A percentile compares a stretch with the other conserved stretches of the same genome.
These are phyloP conservation scores for Mycena metata DNA, from an alignment of 768 basidiomycete genomes.

Conservation along the genomic window DNA sequence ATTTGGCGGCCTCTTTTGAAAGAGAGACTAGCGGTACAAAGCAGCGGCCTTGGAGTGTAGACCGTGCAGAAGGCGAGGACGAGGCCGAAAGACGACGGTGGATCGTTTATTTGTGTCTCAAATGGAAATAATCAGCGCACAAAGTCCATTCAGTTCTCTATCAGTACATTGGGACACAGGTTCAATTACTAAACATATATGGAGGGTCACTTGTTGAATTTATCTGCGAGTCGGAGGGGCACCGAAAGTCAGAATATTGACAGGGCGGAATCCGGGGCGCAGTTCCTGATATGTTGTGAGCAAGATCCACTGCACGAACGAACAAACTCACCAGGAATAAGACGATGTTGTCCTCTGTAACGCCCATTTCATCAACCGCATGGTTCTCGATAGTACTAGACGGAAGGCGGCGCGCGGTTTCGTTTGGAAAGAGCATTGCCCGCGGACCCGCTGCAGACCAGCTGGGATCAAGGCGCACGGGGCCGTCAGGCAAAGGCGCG, in stretches of 20 bases:
- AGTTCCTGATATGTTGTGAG: slow-evolving; percentile 49
- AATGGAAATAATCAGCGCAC: slow-evolving; percentile 52
- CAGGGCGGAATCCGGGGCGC: slow-evolving; percentile 52
- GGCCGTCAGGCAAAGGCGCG: slow-evolving; percentile 55
- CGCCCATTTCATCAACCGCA: slow-evolving; percentile 63
- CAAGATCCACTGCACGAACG: slow-evolving; percentile 13
- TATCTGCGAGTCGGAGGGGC: slow-evolving; percentile 38
- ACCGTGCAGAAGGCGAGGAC: slow-evolving; percentile 66
- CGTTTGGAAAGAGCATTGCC: slow-evolving; percentile 56
- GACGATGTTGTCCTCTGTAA: slow-evolving; percentile 73
- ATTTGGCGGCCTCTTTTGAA: slow-evolving; percentile 61
- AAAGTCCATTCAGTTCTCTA: slow-evolving; percentile 8
- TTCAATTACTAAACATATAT: no score
- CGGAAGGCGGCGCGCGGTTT: slow-evolving; percentile 59
- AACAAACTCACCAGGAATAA: slow-evolving; percentile 62
- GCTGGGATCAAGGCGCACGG: slow-evolving; percentile 40
- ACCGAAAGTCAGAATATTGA: slow-evolving; percentile 65
- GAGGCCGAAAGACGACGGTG: slow-evolving; percentile 78
- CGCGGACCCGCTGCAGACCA: slow-evolving; percentile 61
- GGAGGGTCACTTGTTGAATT: background rate
- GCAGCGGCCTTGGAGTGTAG: slow-evolving; percentile 65
- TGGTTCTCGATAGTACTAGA: slow-evolving; percentile 59
- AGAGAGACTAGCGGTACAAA: slow-evolving; percentile 57
- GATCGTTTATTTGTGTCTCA: slow-evolving; percentile 77
- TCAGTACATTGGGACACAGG: background rate